Percentiles rank a stretch among this genome's conserved stretches.
These are phyloP conservation scores for Gregarina niphandrodes DNA, from an alignment of 169 alveolate genomes.

Conservation along the genomic window DNA sequence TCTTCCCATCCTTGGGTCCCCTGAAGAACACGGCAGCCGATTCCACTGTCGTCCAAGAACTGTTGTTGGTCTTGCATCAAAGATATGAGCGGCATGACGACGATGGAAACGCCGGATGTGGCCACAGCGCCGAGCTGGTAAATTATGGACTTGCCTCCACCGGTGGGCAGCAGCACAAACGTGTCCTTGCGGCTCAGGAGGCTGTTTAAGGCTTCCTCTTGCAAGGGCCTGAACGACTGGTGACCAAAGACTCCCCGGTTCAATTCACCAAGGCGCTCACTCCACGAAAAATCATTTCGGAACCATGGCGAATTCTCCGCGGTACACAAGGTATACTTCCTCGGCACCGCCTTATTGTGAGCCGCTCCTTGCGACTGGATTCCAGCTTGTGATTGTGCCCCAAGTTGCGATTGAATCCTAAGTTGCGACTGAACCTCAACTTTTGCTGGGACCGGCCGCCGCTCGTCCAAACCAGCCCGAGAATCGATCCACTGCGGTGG, in stretches of 20 bases:
- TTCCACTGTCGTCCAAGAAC: slow-evolving; percentile 34
- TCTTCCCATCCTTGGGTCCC: slow-evolving; percentile 19
- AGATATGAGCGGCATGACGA: slow-evolving; percentile 66
- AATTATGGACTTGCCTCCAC: slow-evolving; percentile 83
- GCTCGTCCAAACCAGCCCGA: no score
- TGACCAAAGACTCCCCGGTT: slow-evolving; percentile 6
- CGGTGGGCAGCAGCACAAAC: slow-evolving; percentile 88
- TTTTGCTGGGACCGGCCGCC: no score
- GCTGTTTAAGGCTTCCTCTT: slow-evolving; percentile 70
- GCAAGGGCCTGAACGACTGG: slow-evolving; percentile 13
- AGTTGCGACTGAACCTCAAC: no score
- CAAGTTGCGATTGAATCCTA: no score
- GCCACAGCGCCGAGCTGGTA: slow-evolving; percentile 68
- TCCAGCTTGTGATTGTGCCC: no score
- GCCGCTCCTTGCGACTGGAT: no score
- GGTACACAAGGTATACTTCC: no score
- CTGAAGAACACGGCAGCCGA: slow-evolving; percentile 25
- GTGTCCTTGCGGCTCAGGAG: slow-evolving; percentile 60
- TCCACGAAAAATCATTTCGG: no score
- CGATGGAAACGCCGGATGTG: slow-evolving; percentile 56
- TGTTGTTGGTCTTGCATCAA: slow-evolving; percentile 70
- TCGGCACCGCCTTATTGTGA: no score
- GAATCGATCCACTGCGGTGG: no score
- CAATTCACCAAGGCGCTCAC: no score
- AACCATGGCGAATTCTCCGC: no score